A percentile compares a stretch with the other conserved stretches of the same genome.
phyloP scores from a whole-genome alignment of 1,139 yeast species.

The Wickerhamiella pararugosa region DNA sequence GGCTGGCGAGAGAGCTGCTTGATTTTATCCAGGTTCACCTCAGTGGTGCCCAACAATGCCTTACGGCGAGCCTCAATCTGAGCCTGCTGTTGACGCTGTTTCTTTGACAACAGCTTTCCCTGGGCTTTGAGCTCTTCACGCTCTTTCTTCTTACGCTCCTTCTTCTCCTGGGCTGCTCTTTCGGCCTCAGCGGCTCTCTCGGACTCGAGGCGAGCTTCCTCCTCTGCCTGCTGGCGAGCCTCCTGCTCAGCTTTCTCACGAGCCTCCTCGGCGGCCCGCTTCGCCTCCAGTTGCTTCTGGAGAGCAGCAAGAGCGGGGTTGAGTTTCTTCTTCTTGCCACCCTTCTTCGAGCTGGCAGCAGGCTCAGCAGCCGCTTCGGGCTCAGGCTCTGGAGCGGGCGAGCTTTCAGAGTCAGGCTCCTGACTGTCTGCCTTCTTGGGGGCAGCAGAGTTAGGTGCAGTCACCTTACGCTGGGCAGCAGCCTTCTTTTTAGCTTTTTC shows the following conservation, averaged over 20 bases:
- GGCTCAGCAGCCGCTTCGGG: constrained; percentile 25
- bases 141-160: constrained; percentile 57
- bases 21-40: constrained; percentile 47
- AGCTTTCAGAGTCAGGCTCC: constrained; percentile 24
- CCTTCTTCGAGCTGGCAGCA: constrained; percentile 18
- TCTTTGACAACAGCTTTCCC: constrained; percentile 68
- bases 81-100: constrained; percentile 79
- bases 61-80: constrained; percentile 74
- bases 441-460: constrained; percentile 40
- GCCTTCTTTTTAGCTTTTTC: constrained; percentile 92
- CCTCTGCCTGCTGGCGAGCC: constrained; percentile 30
- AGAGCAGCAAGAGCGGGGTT: constrained; percentile 32
- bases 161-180: constrained; percentile 60
- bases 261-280: constrained; percentile 71
- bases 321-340: constrained; percentile 24
- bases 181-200: constrained; percentile 46
- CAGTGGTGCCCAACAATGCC: constrained; percentile 62
- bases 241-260: constrained; percentile 12
- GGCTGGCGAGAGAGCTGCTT: constrained; percentile 12
- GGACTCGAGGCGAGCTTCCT: constrained; percentile 37
- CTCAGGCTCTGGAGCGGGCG: constrained; percentile 12
- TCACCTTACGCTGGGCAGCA: constrained; percentile 75
- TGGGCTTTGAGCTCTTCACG: constrained; percentile 88
- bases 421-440: constrained; percentile 25
- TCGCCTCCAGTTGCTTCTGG: constrained; percentile 70